These are phyloP conservation scores for Jacaranda copaia DNA, from an alignment of 257 asterid genomes.

Conservation along the genomic window DNA sequence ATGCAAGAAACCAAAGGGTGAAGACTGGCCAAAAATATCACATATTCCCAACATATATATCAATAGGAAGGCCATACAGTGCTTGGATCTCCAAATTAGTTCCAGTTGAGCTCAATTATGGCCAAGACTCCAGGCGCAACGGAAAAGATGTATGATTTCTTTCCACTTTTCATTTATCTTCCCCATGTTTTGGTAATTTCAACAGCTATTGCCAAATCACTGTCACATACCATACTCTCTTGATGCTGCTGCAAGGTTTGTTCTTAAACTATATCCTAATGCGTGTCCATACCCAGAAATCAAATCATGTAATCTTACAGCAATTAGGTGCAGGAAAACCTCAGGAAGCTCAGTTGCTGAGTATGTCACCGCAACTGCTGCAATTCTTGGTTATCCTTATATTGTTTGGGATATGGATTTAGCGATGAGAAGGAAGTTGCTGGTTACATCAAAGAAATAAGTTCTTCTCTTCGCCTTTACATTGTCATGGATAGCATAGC, in stretches of 20 bases:
- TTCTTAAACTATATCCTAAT: background rate
- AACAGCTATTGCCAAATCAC: constrained; percentile 38
- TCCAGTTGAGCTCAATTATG: no score
- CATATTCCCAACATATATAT: background rate
- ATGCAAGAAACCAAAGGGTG: constrained; percentile 23
- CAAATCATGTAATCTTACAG: constrained; percentile 34
- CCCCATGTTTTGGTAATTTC: no score
- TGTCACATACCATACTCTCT: constrained; percentile 65
- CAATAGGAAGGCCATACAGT: background rate
- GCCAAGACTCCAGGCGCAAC: no score
- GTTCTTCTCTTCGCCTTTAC: constrained; percentile 61
- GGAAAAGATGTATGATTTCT: no score
- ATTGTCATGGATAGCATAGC: constrained; percentile 59
- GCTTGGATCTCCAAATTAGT: background rate
- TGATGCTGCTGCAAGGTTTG: constrained; percentile 85
- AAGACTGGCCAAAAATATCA: constrained; percentile 31
- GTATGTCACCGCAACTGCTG: constrained; percentile 44
- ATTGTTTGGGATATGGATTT: constrained; percentile 56
- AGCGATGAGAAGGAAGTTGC: constrained; percentile 60
- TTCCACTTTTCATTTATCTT: no score
- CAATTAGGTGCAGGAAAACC: constrained; percentile 79
- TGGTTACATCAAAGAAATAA: constrained; percentile 55
- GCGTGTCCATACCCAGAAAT: no score
- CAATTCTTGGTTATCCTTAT: constrained; percentile 51
- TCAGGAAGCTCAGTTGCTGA: constrained; percentile 57